Base-by-base conservation (phyloP, 805 yeast species). In the Candida patagonica region DNA sequence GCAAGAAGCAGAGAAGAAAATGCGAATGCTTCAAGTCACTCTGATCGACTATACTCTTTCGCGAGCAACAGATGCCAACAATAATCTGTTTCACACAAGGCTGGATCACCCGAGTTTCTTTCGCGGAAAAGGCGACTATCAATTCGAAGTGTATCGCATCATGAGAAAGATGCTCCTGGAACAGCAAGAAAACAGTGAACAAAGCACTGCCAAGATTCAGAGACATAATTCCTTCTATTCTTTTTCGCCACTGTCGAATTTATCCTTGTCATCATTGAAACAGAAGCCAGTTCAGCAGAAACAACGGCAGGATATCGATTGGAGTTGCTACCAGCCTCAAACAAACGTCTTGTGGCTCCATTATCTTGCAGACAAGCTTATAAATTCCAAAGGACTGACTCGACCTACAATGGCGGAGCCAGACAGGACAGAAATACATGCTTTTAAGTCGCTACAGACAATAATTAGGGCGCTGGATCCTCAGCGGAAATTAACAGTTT, bases 341-440 rank as follows among this genome's bases (percentile, higher is more conserved):
- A 76, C 79, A 22, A 80, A 79, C 50, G 53, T 79, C 13, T 51
- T 71, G 24, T 80, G 88, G 88, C 58, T 80, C 32, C 78, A 76
- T 48, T 78, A 77, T 50, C 43, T 80, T n/a, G 63, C 68, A 26
- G 71, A 71, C 38, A 68, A 70, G 44, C 49, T 79, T 41, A 37
- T 76, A 7, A 56, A 67, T 39, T 56, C 54, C 39, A 75, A 74
- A 41, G 52, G 57, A 1, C 44, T 60, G 31, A 21, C 27, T 15
- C 31, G 13, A 3, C 4, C 16, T 20, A 20, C 13, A 20, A 29
- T n/a, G 24, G 27, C n/a, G 13, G 17, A 22, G 3, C 37, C 10
- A 23, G 13, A 9, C 16, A 4, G 16, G 32, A 35, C n/a, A 15
- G 54, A 52, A 30, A 51, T 46, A 9, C 42, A 45, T 1, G 46